Evolutionary conservation across 1,284 basidiomycete species (phyloP).

Genomic region (Sphaerobolus stellatus): DNA sequence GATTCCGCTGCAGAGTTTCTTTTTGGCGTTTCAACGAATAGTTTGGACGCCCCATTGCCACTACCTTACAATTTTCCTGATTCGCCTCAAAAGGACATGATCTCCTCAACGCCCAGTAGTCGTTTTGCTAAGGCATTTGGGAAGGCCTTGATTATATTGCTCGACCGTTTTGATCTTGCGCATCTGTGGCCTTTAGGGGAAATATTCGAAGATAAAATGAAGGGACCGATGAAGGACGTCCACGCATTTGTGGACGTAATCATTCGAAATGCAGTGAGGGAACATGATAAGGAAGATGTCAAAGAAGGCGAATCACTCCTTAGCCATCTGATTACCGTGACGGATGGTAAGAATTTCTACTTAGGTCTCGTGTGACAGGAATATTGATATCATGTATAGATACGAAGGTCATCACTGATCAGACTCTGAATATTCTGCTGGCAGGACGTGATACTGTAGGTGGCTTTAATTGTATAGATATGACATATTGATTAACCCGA

Average conservation of each 20-base stretch:
- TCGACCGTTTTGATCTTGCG: slow-evolving; percentile 38
- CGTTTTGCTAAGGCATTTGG: slow-evolving; percentile 26
- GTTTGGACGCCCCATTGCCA: slow-evolving; percentile 42
- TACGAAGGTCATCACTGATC: slow-evolving; percentile 18
- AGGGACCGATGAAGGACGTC: slow-evolving; percentile 46
- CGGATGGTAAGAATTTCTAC: slow-evolving; percentile 20
- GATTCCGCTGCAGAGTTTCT: slow-evolving; percentile 45
- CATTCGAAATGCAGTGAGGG: slow-evolving; percentile 35
- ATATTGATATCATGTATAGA: slow-evolving; percentile 12
- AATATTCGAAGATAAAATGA: slow-evolving; percentile 43
- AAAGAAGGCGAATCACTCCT: slow-evolving; percentile 28
- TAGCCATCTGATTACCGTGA: slow-evolving; percentile 38
- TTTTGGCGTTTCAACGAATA: slow-evolving; percentile 42
- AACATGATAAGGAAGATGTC: not conserved
- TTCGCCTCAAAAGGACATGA: no score
- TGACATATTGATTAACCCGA: not conserved
- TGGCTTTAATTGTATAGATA: slow-evolving; percentile 7
- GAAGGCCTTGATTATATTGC: slow-evolving; percentile 38
- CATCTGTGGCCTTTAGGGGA: slow-evolving; percentile 52
- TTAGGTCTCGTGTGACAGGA: not conserved
- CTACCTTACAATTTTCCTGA: not conserved
- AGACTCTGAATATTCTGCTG: slow-evolving; percentile 50
- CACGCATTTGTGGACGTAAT: slow-evolving; percentile 57
- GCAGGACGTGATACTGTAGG: slow-evolving; percentile 72
- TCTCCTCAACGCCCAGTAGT: not conserved